Conservation (phyloP, 2,329 filamentous ascomycete genomes). For the Xylaria sp. region DNA sequence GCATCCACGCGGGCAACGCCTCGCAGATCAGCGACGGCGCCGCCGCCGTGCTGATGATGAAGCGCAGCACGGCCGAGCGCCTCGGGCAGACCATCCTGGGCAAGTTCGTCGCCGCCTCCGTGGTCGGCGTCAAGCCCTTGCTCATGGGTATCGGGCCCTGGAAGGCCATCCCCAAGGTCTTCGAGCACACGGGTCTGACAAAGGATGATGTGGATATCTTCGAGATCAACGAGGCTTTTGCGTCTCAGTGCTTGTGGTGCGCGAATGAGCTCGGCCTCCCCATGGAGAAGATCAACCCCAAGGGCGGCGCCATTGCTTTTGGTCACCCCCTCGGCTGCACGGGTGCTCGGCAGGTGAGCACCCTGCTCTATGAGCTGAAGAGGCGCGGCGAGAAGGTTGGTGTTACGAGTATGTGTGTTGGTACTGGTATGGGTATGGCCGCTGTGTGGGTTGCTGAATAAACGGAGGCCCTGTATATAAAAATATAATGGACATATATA, state of each 20-base stretch:
- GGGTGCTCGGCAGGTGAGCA: constrained; percentile 92
- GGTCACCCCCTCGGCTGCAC: constrained; percentile 96
- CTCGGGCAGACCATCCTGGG: constrained; percentile 90
- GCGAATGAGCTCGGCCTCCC: constrained; percentile 87
- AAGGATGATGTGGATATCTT: constrained; percentile 95
- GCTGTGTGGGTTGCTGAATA: constrained; percentile 96
- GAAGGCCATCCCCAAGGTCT: constrained; percentile 93
- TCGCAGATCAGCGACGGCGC: constrained; percentile 96
- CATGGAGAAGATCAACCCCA: constrained; percentile 91
- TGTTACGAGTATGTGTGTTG: constrained; percentile 95
- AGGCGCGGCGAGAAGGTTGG: constrained; percentile 86
- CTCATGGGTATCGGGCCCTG: constrained; percentile 97
- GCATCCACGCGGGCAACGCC: constrained; percentile 96
- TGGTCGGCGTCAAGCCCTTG: constrained; percentile 90
- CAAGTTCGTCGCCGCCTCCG: constrained; percentile 87
- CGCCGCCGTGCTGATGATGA: constrained; percentile 95
- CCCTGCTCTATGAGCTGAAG: constrained; percentile 88
- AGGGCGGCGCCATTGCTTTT: constrained; percentile 96
- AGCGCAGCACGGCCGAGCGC: constrained; percentile 86
- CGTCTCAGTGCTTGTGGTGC: constrained; percentile 93
- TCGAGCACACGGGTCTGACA: constrained; percentile 85
- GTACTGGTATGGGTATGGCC: constrained; percentile 98
- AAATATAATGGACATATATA: not conserved
- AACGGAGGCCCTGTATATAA: constrained; percentile 35
- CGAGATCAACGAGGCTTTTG: constrained; percentile 99